Evolutionary conservation across 495 filamentous ascomycete genomes (phyloP).

Genomic region (Xeromyces bisporus): DNA sequence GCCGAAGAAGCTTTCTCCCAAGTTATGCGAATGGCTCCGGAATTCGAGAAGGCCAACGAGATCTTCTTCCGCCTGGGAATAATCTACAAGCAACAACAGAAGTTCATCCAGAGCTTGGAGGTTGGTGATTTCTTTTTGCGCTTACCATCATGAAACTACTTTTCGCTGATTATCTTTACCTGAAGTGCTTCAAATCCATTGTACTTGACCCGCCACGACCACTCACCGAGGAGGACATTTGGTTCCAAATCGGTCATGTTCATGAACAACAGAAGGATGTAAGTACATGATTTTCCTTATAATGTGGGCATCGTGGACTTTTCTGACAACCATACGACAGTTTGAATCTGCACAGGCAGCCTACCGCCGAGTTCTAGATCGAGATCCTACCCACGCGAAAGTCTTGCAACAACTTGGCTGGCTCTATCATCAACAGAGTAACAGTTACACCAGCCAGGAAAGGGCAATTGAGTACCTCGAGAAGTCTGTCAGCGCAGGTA

Average conservation of each 20-base stretch:
- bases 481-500: slow-evolving; percentile 89
- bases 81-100: slow-evolving; percentile 97
- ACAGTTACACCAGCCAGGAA: slow-evolving; percentile 76
- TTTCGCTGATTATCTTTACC: too few species aligned
- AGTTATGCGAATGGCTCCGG: slow-evolving; percentile 96
- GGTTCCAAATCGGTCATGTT: slow-evolving; percentile 99
- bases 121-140: too few species aligned
- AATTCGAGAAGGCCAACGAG: slow-evolving; percentile 98
- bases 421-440: slow-evolving; percentile 93
- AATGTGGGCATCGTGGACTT: too few species aligned
- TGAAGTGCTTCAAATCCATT: slow-evolving; percentile 94
- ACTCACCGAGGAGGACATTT: slow-evolving; percentile 94
- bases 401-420: slow-evolving; percentile 96
- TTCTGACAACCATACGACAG: slow-evolving; percentile 34
- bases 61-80: slow-evolving; percentile 98
- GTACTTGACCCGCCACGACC: slow-evolving; percentile 83
- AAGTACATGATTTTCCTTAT: slow-evolving; percentile 34
- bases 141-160: not conserved
- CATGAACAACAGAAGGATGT: slow-evolving; percentile 99
- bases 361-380: slow-evolving; percentile 83
- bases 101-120: slow-evolving; percentile 82
- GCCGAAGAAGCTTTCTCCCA: slow-evolving; percentile 97
- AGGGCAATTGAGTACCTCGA: slow-evolving; percentile 93
- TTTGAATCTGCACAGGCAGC: slow-evolving; percentile 84
- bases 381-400: slow-evolving; percentile 92